These are phyloP conservation scores for Artemisia annua DNA, from an alignment of 129 eudicot genomes.

Conservation along the genomic window DNA sequence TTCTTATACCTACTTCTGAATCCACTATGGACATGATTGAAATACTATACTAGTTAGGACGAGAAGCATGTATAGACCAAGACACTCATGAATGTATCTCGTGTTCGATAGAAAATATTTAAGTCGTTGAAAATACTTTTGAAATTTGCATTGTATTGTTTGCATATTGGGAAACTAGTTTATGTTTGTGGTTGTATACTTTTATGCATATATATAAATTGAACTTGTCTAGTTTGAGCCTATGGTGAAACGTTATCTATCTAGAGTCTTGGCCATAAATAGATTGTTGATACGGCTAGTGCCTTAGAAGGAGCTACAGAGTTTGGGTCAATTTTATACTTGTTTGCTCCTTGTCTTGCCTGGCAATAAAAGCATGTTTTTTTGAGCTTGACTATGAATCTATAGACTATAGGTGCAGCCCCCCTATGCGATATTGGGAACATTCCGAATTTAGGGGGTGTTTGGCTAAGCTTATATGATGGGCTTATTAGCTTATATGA, in stretches of 20 bases:
- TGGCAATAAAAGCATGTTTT: not conserved
- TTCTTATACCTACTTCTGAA: constrained; percentile 3
- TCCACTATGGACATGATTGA: constrained; percentile 6
- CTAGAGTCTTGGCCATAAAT: not conserved
- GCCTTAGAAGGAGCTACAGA: not conserved
- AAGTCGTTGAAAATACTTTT: not conserved
- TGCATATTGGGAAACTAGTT: not conserved
- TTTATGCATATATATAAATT: not conserved
- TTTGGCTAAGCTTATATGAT: too few relatives aligned
- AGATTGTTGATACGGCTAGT: not conserved
- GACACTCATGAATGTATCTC: not conserved
- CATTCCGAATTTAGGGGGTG: not conserved
- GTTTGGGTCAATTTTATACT: not conserved
- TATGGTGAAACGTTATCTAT: not conserved
- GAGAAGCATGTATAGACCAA: constrained; percentile 5
- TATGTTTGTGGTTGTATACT: not conserved
- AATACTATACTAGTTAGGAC: not conserved
- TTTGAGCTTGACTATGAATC: constrained; percentile 10
- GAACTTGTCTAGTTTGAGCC: not conserved
- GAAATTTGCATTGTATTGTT: constrained; percentile 3
- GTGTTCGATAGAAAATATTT: not conserved
- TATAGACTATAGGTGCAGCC: not conserved
- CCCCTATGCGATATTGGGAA: not conserved
- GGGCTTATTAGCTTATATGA: too few relatives aligned
- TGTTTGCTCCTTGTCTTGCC: constrained; percentile 2